These are phyloP conservation scores for Ogataea angusta DNA, from an alignment of 805 yeast species.

Conservation along the genomic window DNA sequence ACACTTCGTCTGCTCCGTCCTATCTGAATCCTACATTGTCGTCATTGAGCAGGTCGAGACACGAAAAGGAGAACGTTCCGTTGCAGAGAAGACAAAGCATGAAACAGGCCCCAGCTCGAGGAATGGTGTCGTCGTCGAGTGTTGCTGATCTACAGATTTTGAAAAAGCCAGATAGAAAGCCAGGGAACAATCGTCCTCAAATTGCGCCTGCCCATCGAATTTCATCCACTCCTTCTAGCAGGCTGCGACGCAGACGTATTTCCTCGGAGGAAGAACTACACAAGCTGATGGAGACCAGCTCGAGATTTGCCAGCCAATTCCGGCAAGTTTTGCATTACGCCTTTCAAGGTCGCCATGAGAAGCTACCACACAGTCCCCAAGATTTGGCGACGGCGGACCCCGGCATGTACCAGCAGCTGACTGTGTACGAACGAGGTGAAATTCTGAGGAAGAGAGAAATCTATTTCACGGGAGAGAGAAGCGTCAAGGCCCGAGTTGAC, in stretches of 20 bases:
- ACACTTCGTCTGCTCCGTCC: conserved; percentile 13
- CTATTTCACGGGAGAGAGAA: conserved; percentile 46
- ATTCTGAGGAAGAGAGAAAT: conserved; percentile 45
- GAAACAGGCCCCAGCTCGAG: conserved; percentile 1
- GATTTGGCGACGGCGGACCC: conserved; percentile 20
- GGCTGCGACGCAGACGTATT: conserved; percentile 1
- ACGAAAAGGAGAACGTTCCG: conserved; percentile 21
- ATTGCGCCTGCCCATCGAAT: neutral
- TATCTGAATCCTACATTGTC: conserved; percentile 23
- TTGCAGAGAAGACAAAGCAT: neutral
- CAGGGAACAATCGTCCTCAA: neutral
- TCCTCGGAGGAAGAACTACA: conserved; percentile 11
- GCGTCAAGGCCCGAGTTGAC: conserved; percentile 30
- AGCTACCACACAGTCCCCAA: conserved; percentile 11
- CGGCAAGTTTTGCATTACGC: conserved; percentile 5
- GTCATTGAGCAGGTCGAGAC: conserved; percentile 13
- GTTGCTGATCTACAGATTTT: conserved; percentile 1
- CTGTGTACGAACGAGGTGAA: conserved; percentile 60
- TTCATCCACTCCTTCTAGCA: conserved; percentile 1
- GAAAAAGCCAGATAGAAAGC: conserved; percentile 11
- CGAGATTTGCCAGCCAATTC: conserved; percentile 7
- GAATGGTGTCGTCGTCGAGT: conserved; percentile 8
- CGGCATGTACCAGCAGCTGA: conserved; percentile 32
- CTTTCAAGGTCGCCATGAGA: neutral
- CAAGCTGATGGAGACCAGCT: conserved; percentile 5